A percentile compares a stretch with the other conserved stretches of the same genome.
Conservation (phyloP, 768 basidiomycete species). For the Serpula lacrymans region DNA sequence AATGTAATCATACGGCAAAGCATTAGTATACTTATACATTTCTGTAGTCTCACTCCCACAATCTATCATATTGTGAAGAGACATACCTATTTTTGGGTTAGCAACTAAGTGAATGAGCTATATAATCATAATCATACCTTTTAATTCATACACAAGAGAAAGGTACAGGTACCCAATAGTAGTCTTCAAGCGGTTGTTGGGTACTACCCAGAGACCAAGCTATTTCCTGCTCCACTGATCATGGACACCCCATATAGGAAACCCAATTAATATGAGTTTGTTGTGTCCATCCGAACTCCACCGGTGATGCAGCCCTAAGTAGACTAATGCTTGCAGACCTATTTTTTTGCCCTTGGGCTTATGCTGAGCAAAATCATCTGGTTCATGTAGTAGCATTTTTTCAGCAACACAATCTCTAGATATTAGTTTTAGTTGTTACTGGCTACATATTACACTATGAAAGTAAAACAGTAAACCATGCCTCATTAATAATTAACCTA, state of each 20-base stretch:
- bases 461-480: constrained; percentile 1
- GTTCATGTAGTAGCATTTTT: constrained; percentile 20
- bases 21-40: constrained; percentile 26
- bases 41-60: constrained; percentile 26
- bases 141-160: constrained; percentile 14
- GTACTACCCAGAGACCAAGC: constrained; percentile 29
- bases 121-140: constrained; percentile 18
- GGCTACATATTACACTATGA: too few species aligned
- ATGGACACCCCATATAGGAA: constrained; percentile 26
- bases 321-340: constrained; percentile 6
- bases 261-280: constrained; percentile 29
- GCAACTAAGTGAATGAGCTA: neutral
- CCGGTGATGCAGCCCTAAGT: constrained; percentile 26
- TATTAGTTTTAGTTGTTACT: too few species aligned
- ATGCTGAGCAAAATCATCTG: constrained; percentile 18
- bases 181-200: constrained; percentile 22
- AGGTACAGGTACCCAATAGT: constrained; percentile 28
- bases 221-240: constrained; percentile 27
- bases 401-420: too few species aligned
- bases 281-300: constrained; percentile 36
- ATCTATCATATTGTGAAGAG: constrained; percentile 30
- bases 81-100: too few species aligned
- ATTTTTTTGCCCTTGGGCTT: constrained; percentile 27
- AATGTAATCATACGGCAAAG: constrained; percentile 17
- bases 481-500: constrained; percentile 11